Base-by-base conservation (phyloP, 768 basidiomycete genomes). In the Aureoboletus auriporus region DNA sequence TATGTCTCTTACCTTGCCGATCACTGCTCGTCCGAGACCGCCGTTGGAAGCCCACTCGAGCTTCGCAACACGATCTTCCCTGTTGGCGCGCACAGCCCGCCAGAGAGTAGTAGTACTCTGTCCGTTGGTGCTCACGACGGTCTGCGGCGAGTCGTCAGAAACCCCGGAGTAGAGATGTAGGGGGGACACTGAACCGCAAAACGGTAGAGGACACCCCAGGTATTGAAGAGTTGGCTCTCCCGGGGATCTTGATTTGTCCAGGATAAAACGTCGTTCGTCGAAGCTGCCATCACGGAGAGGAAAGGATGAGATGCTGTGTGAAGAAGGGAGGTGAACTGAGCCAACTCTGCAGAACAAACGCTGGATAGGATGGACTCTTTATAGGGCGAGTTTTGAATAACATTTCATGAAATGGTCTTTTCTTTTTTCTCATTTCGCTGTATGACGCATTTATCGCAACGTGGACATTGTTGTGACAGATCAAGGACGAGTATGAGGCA, bases 171-270 rank as follows among this genome's bases (percentile, higher is more conserved):
- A 28, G 46, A 29, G 57, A 38, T 47, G 37, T 23, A 42, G 48
- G 46, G 55, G 52, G 53, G 48, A 28, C 30, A 61, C 73, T 33
- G 56, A 62, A 87, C 88, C 69, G 84, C 79, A 69, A 89, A 89
- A 62, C 86, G 84, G 69, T 90, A 91, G 54, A 86, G 72, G 46
- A 88, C 76, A 50, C 88, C 88, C 79, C 82, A 88, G 29, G 81
- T 77, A 61, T 86, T 89, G 72, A 90, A 92, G 50, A 93, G 76
- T 44, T 80, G 74, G 60, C 90, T 92, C 66, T 89, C 84, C 42
- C 87, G 84, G 58, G 87, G 84, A 67, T 92, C 89, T 58, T 85
- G 82, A 69, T 84, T 89, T 39, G 89, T 91, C 89, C 89, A 93
- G 46, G 83, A 88, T 65, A 90, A 79, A 42, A 89, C 74, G 51